phyloP scores from a whole-genome alignment of 1,284 basidiomycete genomes.

The Ceratobasidium sp. region DNA sequence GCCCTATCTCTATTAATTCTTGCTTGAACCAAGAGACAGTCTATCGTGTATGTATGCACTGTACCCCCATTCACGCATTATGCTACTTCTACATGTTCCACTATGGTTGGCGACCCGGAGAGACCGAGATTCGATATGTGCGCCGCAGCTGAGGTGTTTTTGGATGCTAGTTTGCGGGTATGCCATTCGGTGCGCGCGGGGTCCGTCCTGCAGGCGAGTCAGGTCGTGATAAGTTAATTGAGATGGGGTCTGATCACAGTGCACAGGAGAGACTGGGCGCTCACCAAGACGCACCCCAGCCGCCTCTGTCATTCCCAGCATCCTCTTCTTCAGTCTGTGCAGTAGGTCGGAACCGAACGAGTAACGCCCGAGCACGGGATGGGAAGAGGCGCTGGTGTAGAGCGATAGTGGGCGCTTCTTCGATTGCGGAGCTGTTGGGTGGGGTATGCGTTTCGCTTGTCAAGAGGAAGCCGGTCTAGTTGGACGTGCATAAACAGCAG shows the following conservation, averaged over 20 bases:
- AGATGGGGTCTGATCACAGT: no score
- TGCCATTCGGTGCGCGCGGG: conserved; percentile 36
- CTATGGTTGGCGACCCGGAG: conserved; percentile 12
- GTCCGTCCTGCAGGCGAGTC: conserved; percentile 1
- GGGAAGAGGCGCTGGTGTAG: conserved; percentile 37
- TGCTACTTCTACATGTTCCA: conserved; percentile 28
- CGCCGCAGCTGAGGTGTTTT: conserved; percentile 35
- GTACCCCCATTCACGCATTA: conserved; percentile 16
- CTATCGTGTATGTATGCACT: background rate
- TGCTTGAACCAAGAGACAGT: background rate
- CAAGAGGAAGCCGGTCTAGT: conserved; percentile 33
- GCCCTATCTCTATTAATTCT: conserved; percentile 16
- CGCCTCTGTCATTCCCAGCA: background rate
- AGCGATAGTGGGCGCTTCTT: conserved; percentile 39
- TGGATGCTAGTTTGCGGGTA: conserved; percentile 36
- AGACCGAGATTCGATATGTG: conserved; percentile 37
- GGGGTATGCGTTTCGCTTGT: conserved; percentile 38
- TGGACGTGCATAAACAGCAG: background rate
- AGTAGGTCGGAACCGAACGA: conserved; percentile 1
- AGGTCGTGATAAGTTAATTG: background rate
- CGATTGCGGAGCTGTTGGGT: conserved; percentile 30
- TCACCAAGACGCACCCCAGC: conserved; percentile 34
- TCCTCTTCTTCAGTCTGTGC: background rate
- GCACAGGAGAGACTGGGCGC: background rate
- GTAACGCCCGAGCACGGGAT: conserved; percentile 16